Evolutionary conservation across 1,284 basidiomycete genomes (phyloP), one percentile per base, ranked within the genome.

Genomic region (Cryptococcus amylolentus): DNA sequence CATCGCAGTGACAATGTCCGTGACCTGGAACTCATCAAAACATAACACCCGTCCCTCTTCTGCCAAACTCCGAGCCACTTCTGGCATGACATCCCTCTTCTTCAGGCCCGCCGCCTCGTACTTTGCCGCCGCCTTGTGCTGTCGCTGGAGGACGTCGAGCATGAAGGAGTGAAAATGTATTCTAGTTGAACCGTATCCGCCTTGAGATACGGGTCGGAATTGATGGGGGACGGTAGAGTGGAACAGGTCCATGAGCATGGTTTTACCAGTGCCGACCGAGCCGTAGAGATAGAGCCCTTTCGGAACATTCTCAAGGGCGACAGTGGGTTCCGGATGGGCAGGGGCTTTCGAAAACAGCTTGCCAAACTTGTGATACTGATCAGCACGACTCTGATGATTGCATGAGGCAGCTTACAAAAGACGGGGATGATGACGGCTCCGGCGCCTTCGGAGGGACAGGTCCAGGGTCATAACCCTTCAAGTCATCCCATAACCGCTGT

Each of bases 191-290:
- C 72, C 72, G 56, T 70, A 74, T 50, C 67, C 63, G 5, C 63
- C 64, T 18, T 58, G 52, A n/a, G 57, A 56, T 12, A 83, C 64
- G 13, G 62, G 51, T 39, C 66, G 82, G 61, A 94, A 83, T 60
- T 86, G 84, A 0, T 81, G 69, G 0, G 94, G 93, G 1, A 98
- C 83, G 1, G 92, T 88, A 61, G 88, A 86, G 80, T 91, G 92
- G 78, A 98, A 96, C 18, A 98, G 81, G 76, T 99, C 96, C 96
- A 99, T 99, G 61, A 99, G 86, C 94, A 98, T 98, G 0, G 90
- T 91, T 82, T 81, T 81, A 26, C 96, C 95, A 5, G 94, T 98
- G 0, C 95, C 95, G 54, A 98, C 96, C 64, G 93, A 90, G 40
- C 96, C 96, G 73, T 90, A 93, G n/a, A 99, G 85, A 77, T 99